Evolutionary conservation across 805 yeast species (phyloP), one percentile per base, ranked within the genome.

Genomic region (Schwanniomyces pseudopolymorphus): DNA sequence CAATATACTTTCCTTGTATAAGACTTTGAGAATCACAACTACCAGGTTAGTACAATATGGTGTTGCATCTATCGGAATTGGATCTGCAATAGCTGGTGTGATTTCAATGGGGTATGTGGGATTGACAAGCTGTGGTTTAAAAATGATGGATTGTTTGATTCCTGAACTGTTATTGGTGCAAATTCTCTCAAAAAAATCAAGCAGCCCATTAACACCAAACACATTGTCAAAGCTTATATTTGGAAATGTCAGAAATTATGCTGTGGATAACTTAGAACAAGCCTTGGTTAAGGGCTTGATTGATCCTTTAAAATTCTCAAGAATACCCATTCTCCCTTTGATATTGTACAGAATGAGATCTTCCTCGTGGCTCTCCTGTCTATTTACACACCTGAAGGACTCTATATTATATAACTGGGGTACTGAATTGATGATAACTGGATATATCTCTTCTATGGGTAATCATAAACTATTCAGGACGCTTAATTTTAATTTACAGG

Each of bases 41-140:
- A 44, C 57, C 0, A 53, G 59, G 38, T 40, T 61, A 5, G 51
- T 64, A 4, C 69, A 65, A 47, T 64, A 60, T 50, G 60, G 70
- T 7, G 63, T 64, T 7, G 40, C 70, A 4, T 56, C 66, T 42
- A 41, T 70, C n/a, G 72, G 68, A 1, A 16, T 71, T n/a, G 55
- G 73, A 2, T 67, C 74, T 3, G 75, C 75, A 1, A 59, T 64
- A 7, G 66, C 76, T 1, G 77, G 77, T 2, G 54, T 71, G 1
- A 53, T 69, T 5, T 64, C 73, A 8, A 60, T 69, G 65, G 72
- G 74, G 0, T 68, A 68, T 47, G 60, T 71, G 25, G 74, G 70
- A 1, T 51, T 72, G 10, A 65, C 75, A 0, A 56, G 70, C 0
- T 60, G 67, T 44, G 76, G 77, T 1, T 50, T 69, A 21, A 64